Base-by-base conservation (phyloP, 2,329 filamentous ascomycete genomes). In the Sarocladium oryzae region DNA sequence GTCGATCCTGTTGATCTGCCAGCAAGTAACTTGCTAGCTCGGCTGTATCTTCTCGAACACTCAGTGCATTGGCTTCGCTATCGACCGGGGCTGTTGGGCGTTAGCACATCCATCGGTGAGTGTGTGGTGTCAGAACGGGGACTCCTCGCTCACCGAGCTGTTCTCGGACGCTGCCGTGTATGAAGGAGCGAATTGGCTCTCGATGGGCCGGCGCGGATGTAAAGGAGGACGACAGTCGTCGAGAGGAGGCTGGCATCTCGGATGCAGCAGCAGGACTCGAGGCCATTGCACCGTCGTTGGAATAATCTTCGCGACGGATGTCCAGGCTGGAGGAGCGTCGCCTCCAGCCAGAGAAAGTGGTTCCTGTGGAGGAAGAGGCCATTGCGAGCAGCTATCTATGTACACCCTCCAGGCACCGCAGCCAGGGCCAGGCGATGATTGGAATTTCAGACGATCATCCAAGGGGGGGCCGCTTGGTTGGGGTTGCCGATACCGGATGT, bases 21-120 rank as follows among this genome's bases (percentile, higher is more conserved):
- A 96, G 77, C 48, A 89, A 84, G 64, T 91, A 89, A 16, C 82
- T 89, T 38, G 90, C 90, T 52, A 96, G 76, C 68, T 95, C 89
- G 49, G 89, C 88, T 2, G 90, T 95, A 63, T 93, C 86, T 68
- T 93, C 85, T 56, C 90, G 85, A 36, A 96, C 86, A 57, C 84
- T 87, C 53, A 84, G 82, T 30, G 88, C 86, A 66, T 88, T 88
- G 59, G 88, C 81, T 16, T 82, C 78, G 58, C 81, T 86, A 63
- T 92, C 87, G 68, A 80, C 63, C 16, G 77, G 75, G 35, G 70
- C 76, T 80, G 56, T 15, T 32, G 6, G 6, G 8, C 3, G 43
- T 48, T 15, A 48, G 26, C 16, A 48, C 33, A 23, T 23, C 13
- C 50, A 32, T 32, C 18, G n/a, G n/a, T n/a, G n/a, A n/a, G n/a